phyloP scores from a whole-genome alignment of 169 alveolate species.

The Plasmodium sp. region DNA sequence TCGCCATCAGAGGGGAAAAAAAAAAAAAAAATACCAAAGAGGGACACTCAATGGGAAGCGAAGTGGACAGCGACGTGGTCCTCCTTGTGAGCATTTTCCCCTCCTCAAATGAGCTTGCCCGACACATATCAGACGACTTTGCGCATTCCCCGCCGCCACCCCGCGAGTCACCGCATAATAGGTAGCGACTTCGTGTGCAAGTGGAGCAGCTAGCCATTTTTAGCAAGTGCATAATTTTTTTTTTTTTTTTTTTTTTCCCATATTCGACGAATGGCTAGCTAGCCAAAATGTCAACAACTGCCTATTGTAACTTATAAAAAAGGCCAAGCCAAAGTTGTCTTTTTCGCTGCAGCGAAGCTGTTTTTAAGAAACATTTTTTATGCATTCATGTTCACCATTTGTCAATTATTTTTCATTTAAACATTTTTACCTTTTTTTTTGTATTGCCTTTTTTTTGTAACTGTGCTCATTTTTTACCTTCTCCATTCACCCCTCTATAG shows the following conservation, averaged over 20 bases:
- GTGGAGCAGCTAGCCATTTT: slow-evolving; percentile 9
- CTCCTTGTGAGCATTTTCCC: not conserved
- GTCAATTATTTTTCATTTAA: not conserved
- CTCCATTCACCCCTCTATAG: not conserved
- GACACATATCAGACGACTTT: not conserved
- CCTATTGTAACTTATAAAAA: not conserved
- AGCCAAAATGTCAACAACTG: slow-evolving; percentile 15
- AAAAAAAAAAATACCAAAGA: not conserved
- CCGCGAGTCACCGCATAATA: not conserved
- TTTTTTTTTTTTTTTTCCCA: slow-evolving; percentile 1
- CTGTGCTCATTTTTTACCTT: not conserved
- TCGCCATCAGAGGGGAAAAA: not conserved
- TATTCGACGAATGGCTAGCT: slow-evolving; percentile 7
- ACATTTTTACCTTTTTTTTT: not conserved
- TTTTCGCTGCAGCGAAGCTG: not conserved
- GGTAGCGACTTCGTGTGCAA: not conserved
- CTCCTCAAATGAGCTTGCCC: not conserved
- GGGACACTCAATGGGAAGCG: not conserved
- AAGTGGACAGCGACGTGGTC: not conserved
- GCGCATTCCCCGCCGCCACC: not conserved
- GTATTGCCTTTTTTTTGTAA: not conserved
- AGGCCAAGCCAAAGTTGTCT: not conserved
- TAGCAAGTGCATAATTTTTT: not conserved
- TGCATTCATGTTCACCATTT: not conserved
- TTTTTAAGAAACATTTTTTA: not conserved